Base-by-base conservation (phyloP, 1,284 basidiomycete species). In the Ustilago nuda region DNA sequence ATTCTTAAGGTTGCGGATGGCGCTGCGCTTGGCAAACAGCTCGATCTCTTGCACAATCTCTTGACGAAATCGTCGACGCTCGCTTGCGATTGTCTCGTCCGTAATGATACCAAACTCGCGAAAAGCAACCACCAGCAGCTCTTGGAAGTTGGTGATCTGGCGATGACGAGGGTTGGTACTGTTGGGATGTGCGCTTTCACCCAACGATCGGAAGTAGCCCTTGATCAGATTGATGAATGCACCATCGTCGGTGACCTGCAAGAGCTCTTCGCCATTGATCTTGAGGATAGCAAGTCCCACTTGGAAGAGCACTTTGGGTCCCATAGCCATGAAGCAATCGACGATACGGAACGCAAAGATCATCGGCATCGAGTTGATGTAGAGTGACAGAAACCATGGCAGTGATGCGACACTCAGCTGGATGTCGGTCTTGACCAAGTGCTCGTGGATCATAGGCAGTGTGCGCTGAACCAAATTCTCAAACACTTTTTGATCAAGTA, bases 261-360 rank as follows among this genome's bases (percentile, higher is more conserved):
- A 88, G 9, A 99, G 88, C 63, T 93, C 92, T 77, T 97, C 94
- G 2, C 95, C 95, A 78, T 99, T 99, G 87, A 99, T 97, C 87
- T 99, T 99, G 63, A 99, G 90, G 57, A 99, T 97, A 15, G 97
- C 97, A 92, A 87, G 74, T 5, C 93, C 94, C 64, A 96, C 92
- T 90, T 99, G 96, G 89, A 99, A 99, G 52, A 99, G 88, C 13
- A 99, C 97, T 83, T 95, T 98, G 2, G 96, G 94, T 0, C 97
- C 97, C 94, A 98, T 98, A 75, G 95, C 95, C 88, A 99, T 93
- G 87, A 99, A 97, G 86, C 97, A 99, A 86, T 99, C 97, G 2
- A 98, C 94, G 83, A 99, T 95, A 53, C 97, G 91, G 89, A 98
- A 99, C 0, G 97, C 96, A 84, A 99, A 99, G 54, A 99, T 92